phyloP scores from a whole-genome alignment of 257 asterid species.

The Solanum neorickii region DNA sequence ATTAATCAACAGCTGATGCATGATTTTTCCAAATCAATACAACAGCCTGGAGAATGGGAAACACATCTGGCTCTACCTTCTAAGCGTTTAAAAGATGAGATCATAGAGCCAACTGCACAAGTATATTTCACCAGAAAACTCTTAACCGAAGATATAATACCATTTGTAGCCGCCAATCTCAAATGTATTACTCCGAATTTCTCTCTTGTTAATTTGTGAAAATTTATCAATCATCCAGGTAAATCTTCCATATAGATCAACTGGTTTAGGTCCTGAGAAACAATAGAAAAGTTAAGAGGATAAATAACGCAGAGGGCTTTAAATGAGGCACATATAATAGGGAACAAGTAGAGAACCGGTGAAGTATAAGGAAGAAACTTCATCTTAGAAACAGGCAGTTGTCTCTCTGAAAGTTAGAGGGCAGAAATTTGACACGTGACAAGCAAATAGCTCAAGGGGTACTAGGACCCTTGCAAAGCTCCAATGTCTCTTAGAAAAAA shows the following conservation, averaged over 20 bases:
- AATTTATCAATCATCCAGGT: slow-evolving; percentile 45
- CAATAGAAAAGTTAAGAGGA: neutral
- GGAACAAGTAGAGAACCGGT: neutral
- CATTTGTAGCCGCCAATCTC: slow-evolving; percentile 43
- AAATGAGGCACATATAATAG: neutral
- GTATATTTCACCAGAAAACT: neutral
- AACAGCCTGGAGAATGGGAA: neutral
- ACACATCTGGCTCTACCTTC: neutral
- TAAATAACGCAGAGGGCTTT: neutral
- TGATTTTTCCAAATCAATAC: neutral
- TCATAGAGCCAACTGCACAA: neutral
- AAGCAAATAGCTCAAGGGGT: neutral
- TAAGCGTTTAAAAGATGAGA: neutral
- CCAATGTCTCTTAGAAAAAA: neutral
- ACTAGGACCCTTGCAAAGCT: neutral
- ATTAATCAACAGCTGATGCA: neutral
- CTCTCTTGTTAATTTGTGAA: slow-evolving; percentile 37
- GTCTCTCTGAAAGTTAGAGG: neutral
- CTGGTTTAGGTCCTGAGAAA: slow-evolving; percentile 25
- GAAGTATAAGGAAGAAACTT: neutral
- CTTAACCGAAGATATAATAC: slow-evolving; percentile 10
- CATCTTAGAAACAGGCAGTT: neutral
- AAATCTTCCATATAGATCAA: slow-evolving; percentile 27
- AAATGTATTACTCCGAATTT: slow-evolving; percentile 31
- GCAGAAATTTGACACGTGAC: neutral